Percentiles rank a stretch among this genome's conserved stretches.
phyloP scores from a whole-genome alignment of 2,329 filamentous ascomycete genomes.

The Colletotrichum sp. region DNA sequence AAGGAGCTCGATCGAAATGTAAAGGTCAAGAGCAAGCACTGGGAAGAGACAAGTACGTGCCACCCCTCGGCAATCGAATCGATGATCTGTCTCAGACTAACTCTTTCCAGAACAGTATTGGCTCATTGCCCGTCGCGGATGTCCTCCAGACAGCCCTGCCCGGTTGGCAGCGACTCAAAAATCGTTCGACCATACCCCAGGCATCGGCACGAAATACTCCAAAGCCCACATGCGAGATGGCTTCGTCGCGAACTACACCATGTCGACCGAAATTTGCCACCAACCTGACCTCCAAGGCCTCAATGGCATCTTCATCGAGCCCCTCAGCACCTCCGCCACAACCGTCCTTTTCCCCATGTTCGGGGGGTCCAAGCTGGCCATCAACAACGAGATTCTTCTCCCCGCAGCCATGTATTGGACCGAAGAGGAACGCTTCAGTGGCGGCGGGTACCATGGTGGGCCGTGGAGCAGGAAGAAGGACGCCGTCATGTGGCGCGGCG shows the following conservation, averaged over 20 bases:
- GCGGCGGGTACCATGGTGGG: slow-evolving; percentile 56
- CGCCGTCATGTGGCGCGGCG: slow-evolving; percentile 67
- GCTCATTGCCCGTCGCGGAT: slow-evolving; percentile 63
- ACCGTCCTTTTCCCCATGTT: slow-evolving; percentile 69
- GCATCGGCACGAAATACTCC: slow-evolving; percentile 50
- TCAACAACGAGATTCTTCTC: slow-evolving; percentile 74
- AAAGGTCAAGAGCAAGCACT: slow-evolving; percentile 45
- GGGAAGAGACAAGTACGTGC: slow-evolving; percentile 56
- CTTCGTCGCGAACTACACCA: slow-evolving; percentile 66
- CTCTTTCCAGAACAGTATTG: slow-evolving; percentile 55
- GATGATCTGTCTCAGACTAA: neutral
- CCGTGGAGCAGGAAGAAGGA: slow-evolving; percentile 63
- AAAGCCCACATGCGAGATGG: slow-evolving; percentile 58
- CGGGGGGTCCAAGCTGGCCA: slow-evolving; percentile 69
- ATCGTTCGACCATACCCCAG: slow-evolving; percentile 49
- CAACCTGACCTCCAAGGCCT: slow-evolving; percentile 67
- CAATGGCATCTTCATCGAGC: slow-evolving; percentile 69
- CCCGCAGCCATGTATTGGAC: slow-evolving; percentile 74
- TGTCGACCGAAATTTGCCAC: slow-evolving; percentile 67
- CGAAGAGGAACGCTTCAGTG: slow-evolving; percentile 66
- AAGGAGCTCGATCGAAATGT: slow-evolving; percentile 37
- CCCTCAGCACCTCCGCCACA: slow-evolving; percentile 61
- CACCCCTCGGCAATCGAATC: neutral
- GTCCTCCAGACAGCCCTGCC: slow-evolving; percentile 66
- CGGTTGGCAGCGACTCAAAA: slow-evolving; percentile 48